Base-by-base conservation (phyloP, 352 stramenopile genomes). In the Pythium aquatile region DNA sequence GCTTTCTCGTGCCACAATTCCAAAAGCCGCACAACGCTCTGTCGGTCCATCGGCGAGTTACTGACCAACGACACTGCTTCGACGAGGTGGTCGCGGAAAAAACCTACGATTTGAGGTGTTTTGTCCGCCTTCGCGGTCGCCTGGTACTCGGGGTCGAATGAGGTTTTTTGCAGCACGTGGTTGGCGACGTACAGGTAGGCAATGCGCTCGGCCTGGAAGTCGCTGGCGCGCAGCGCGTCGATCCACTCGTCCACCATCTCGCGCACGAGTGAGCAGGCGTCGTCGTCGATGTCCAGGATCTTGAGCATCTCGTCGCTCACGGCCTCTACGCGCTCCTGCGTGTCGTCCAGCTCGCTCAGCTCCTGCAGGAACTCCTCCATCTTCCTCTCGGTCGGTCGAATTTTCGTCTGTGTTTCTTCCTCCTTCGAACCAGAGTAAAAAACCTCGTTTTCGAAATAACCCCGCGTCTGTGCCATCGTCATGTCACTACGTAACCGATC, bases 151-250 rank as follows among this genome's bases (percentile, higher is more conserved):
- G 54, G 61, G 48, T 68, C 73, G 24, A 85, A 80, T 4, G 82
- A 59, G 16, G 75, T 83, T 67, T 94, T 94, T 56, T 87, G 85
- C 24, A 94, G 72, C 63, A 94, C 85, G 69, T 94, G 85, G 61
- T 94, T 94, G 59, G 85, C 83, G 54, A 94, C 85, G 57, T 90
- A 94, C 5, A 94, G 75, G 68, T 88, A 94, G 11, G 85, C 83
- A 35, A 94, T 76, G 60, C 85, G 83, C 64, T 94, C 85, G 17
- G 81, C 83, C 68, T 92, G 81, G 63, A 91, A 85, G 68, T 92
- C 85, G 67, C 79, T 90, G 37, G 75, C 68, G 14, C 83, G 78
- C 59, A 94, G 71, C 47, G 75, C 79, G 46, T 76, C 61, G 42
- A 91, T 85, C 85, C 83, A 94, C 49, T 73, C 74, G 54, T 77